A percentile compares a stretch with the other conserved stretches of the same genome.
Evolutionary conservation across 495 filamentous ascomycete genomes (phyloP).

Genomic region (Collariella sp.): DNA sequence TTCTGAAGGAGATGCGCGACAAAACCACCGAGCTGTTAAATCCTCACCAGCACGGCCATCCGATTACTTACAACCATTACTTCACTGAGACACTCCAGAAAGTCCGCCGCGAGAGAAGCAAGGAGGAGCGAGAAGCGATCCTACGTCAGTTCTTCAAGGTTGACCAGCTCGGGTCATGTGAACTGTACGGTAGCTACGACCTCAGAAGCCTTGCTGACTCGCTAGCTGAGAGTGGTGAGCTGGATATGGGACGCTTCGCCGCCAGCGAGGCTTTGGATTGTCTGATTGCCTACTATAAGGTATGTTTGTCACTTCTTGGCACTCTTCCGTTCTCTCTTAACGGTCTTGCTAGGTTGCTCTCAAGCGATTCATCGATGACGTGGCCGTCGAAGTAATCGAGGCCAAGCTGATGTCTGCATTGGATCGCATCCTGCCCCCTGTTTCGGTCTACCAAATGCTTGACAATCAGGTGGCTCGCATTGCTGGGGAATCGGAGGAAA

Average conservation of each 20-base stretch:
- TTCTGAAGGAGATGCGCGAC: slow-evolving; percentile 15
- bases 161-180: background rate
- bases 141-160: slow-evolving; percentile 17
- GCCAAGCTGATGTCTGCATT: slow-evolving; percentile 45
- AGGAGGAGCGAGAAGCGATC: slow-evolving; percentile 10
- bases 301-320: slow-evolving; percentile 6
- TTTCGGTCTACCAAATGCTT: slow-evolving; percentile 38
- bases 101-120: slow-evolving; percentile 21
- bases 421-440: slow-evolving; percentile 35
- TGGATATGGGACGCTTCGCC: slow-evolving; percentile 34
- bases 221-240: slow-evolving; percentile 21
- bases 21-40: slow-evolving; percentile 31
- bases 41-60: slow-evolving; percentile 31
- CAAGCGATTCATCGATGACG: slow-evolving; percentile 52
- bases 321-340: background rate
- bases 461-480: slow-evolving; percentile 37
- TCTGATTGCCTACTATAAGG: slow-evolving; percentile 47
- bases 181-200: slow-evolving; percentile 6
- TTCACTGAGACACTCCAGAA: slow-evolving; percentile 44
- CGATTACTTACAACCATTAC: slow-evolving; percentile 52
- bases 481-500: slow-evolving; percentile 50
- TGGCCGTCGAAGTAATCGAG: slow-evolving; percentile 53
- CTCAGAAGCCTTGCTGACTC: slow-evolving; percentile 21
- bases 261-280: slow-evolving; percentile 41
- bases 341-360: slow-evolving; percentile 43